Percentiles rank a stretch among this genome's conserved stretches.
phyloP scores from a whole-genome alignment of 2,329 filamentous ascomycete species.

The Keithomyces neogunnii region DNA sequence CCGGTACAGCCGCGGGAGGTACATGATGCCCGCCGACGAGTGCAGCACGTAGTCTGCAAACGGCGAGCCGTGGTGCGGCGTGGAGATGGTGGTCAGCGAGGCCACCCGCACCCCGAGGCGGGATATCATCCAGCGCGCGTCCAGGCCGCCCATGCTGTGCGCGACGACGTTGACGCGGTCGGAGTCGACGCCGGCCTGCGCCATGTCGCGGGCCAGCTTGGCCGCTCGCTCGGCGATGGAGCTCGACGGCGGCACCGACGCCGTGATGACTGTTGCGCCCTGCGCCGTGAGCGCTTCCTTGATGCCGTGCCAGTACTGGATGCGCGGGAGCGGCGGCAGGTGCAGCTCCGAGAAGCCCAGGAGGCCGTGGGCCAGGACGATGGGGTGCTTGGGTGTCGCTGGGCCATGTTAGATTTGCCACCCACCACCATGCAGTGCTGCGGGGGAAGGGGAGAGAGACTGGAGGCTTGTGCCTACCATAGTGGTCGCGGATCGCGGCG shows the following conservation, averaged over 20 bases:
- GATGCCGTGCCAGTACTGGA: conserved; percentile 60
- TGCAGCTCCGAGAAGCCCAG: conserved; percentile 54
- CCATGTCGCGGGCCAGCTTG: conserved; percentile 46
- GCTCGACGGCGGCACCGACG: conserved; percentile 52
- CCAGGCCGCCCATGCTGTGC: conserved; percentile 60
- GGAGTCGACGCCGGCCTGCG: conserved; percentile 16
- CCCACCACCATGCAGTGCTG: background rate
- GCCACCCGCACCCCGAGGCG: conserved; percentile 38
- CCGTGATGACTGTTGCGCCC: conserved; percentile 47
- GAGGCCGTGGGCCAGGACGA: conserved; percentile 58
- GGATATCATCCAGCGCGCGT: conserved; percentile 58
- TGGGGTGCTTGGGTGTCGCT: conserved; percentile 51
- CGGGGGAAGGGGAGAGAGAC: background rate
- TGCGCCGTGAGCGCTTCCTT: conserved; percentile 46
- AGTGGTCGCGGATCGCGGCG: conserved; percentile 33
- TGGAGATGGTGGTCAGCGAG: conserved; percentile 46
- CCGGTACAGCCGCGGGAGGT: conserved; percentile 47
- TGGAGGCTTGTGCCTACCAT: conserved; percentile 25
- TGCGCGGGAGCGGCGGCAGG: conserved; percentile 42
- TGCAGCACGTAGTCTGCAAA: conserved; percentile 46
- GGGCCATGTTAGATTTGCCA: conserved; percentile 1
- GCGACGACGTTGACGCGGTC: conserved; percentile 63
- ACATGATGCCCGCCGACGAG: conserved; percentile 27
- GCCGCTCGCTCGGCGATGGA: conserved; percentile 53
- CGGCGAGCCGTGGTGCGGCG: conserved; percentile 45